Evolutionary conservation across 495 filamentous ascomycete genomes (phyloP).

Genomic region (Hypoxylon cercidicola): DNA sequence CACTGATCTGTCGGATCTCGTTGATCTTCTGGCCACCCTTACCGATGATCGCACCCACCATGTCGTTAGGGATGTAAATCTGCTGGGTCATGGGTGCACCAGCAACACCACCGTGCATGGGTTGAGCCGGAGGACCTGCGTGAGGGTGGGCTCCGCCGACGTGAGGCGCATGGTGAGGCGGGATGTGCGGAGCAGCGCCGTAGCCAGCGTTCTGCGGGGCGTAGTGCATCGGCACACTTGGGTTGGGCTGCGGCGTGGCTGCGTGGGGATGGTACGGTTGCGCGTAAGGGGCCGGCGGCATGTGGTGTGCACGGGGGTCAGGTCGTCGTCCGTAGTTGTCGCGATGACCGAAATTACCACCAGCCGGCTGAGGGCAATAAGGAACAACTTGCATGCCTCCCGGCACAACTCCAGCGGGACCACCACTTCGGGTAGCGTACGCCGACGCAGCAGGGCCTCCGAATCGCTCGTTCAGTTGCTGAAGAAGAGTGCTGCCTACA

Average conservation of each 20-base stretch:
- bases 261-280: conserved; percentile 71
- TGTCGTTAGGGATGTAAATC: conserved; percentile 99
- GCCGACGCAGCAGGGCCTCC: conserved; percentile 95
- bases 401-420: conserved; percentile 88
- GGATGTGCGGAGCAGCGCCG: conserved; percentile 81
- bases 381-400: conserved; percentile 98
- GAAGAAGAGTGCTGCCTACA: conserved; percentile 92
- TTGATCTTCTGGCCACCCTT: conserved; percentile 99
- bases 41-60: conserved; percentile 99
- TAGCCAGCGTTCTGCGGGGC: conserved; percentile 64
- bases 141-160: conserved; percentile 61
- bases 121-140: conserved; percentile 71
- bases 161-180: conserved; percentile 71
- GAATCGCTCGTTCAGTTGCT: conserved; percentile 95
- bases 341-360: conserved; percentile 90
- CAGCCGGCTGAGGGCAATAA: conserved; percentile 90
- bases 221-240: conserved; percentile 78
- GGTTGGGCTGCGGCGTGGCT: conserved; percentile 69
- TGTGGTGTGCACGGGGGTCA: conserved; percentile 70
- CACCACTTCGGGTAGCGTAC: conserved; percentile 94
- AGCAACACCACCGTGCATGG: conserved; percentile 76
- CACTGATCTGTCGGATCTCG: conserved; percentile 94
- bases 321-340: conserved; percentile 84
- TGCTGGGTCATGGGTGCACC: conserved; percentile 95
- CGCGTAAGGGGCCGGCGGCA: conserved; percentile 58